Evolutionary conservation across 2,329 filamentous ascomycete genomes (phyloP), one percentile per base, ranked within the genome.

Genomic region (Ophiostoma novo-ulmi): DNA sequence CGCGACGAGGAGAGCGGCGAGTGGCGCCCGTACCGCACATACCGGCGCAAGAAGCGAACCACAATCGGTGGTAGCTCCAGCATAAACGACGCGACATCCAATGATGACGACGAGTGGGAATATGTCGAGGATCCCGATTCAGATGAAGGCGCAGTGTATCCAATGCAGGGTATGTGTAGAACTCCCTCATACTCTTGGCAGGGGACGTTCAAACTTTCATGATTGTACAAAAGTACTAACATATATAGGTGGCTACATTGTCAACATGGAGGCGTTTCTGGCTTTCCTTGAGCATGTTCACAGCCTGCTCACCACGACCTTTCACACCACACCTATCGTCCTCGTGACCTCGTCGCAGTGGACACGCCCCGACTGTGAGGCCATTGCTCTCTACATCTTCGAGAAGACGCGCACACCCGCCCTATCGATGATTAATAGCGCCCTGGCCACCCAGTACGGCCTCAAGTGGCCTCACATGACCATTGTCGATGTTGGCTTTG

Each of bases 351-450:
- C 97, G 75, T 94, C 95, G 4, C 90, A 89, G 75, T 99, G 95
- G 94, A 93, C 93, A 4, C 88, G 91, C 10, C 89, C 91, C 73
- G 93, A 97, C 79, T 90, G 90, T 78, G 94, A 98, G 80, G 87
- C 87, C 55, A 89, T 99, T 74, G 91, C 94, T 17, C 92, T 95
- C 73, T 99, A 97, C 82, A 88, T 98, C 74, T 99, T 99, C 77
- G 95, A 99, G 70, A 96, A 95, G 81, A 97, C 97, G 78, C 95
- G 94, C 82, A 95, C 93, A 0, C 95, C 95, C 0, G 93, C 92
- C 0, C 91, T 99, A 69, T 94, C 91, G 75, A 85, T 98, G 73
- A 90, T 99, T 82, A 92, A 98, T 80, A 91, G 93, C 75, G 94
- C 92, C 3, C 82, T 96, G 66, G 94, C 95, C 36, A 91, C 93